phyloP scores from a whole-genome alignment of 2,329 filamentous ascomycete species.

The Fusarium falciforme region DNA sequence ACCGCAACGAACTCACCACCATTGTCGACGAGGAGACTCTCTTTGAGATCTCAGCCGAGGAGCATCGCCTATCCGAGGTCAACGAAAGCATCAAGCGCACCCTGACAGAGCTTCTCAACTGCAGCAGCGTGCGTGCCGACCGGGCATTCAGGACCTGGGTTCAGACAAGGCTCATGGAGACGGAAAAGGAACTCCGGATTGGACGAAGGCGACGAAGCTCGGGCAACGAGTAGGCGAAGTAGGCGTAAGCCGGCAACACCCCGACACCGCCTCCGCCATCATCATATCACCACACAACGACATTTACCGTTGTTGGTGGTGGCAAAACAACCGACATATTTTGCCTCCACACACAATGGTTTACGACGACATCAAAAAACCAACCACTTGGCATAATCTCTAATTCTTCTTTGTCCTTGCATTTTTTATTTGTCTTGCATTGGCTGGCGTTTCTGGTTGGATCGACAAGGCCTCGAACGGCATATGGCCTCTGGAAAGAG shows the following conservation, averaged over 20 bases:
- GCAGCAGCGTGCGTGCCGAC: constrained; percentile 64
- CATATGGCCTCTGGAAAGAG: constrained; percentile 6
- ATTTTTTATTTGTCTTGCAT: constrained; percentile 23
- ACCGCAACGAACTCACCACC: constrained; percentile 50
- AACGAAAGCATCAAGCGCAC: constrained; percentile 72
- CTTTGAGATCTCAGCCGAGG: constrained; percentile 62
- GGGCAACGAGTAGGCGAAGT: constrained; percentile 44
- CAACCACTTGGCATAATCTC: constrained; percentile 25
- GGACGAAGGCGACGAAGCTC: constrained; percentile 62
- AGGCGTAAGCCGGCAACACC: constrained; percentile 8
- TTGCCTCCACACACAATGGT: constrained; percentile 2
- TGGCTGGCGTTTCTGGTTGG: constrained; percentile 32
- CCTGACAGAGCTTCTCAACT: constrained; percentile 71
- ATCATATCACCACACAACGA: constrained; percentile 16
- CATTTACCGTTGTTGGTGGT: constrained; percentile 19
- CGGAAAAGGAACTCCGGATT: constrained; percentile 67
- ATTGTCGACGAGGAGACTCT: constrained; percentile 61
- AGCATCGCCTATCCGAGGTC: constrained; percentile 65
- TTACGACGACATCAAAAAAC: neutral
- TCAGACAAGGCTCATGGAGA: constrained; percentile 69
- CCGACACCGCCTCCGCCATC: neutral
- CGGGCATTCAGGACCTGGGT: constrained; percentile 67
- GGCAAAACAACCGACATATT: constrained; percentile 16
- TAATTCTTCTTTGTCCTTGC: constrained; percentile 26
- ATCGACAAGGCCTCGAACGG: constrained; percentile 11